Base-by-base conservation (phyloP, 2,329 filamentous ascomycete species). In the Xylaria sp. region DNA sequence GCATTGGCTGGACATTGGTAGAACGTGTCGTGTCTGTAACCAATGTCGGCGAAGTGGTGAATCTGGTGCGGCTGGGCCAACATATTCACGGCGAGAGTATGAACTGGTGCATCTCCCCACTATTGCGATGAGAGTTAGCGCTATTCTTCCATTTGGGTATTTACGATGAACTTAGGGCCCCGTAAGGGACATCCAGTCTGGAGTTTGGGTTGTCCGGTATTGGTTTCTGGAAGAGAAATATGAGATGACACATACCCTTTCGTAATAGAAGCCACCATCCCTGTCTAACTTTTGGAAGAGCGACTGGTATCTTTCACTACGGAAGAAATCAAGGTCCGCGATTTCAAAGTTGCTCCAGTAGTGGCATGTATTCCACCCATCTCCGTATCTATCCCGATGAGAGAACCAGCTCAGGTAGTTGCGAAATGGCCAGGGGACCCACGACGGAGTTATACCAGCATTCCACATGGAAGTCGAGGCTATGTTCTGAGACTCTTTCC, bases 321-420 rank as follows among this genome's bases (percentile, higher is more conserved):
- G 78, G 74, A 83, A 84, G 65, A 84, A 83, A 63, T 84, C 82
- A 68, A 84, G 78, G 64, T 82, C 78, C 28, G 82, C 83, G 68
- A 84, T 84, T 73, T 84, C 83, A 61, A 84, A 84, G 64, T 84
- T 84, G 67, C 81, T 83, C 83, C 83, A 84, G 71, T 84, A 84
- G 67, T 84, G 83, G 69, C 83, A 84, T 37, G 80, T 72, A 72
- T 80, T 84, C 82, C 82, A 84, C 20, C 73, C 70, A 69, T 84
- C 82, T 18, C 82, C 82, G 37, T 78, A 66, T 5, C 74, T 71
- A 66, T 83, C 80, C 55, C 80, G 79, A 69, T 83, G 79, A 15
- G 80, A 76, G 54, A 82, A 76, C 74, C 76, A 79, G 63, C 76
- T 75, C 68, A 83, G 66, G 41, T 76, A 67, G 25, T 73, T 73